A percentile compares a stretch with the other conserved stretches of the same genome.
Conservation (phyloP, 1,284 basidiomycete genomes). For the Ceraceosorus bombacis region DNA sequence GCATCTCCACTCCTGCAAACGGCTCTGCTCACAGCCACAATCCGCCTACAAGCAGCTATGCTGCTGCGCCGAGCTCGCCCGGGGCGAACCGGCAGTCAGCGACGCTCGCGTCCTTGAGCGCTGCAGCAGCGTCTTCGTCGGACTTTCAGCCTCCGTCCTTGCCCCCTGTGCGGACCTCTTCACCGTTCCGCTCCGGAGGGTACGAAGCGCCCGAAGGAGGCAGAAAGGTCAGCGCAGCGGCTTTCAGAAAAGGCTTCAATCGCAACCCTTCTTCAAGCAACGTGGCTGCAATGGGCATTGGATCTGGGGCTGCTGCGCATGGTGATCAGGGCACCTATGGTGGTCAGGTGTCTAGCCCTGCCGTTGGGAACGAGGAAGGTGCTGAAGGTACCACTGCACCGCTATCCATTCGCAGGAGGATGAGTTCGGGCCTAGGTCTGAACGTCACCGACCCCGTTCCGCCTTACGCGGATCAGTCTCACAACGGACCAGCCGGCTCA, state of each 20-base stretch:
- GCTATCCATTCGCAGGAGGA: constrained; percentile 8
- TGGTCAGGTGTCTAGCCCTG: background rate
- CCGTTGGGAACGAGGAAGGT: background rate
- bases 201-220: constrained; percentile 20
- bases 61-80: background rate
- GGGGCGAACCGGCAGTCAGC: background rate
- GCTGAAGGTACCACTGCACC: constrained; percentile 1
- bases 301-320: constrained; percentile 1
- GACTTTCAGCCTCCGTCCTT: background rate
- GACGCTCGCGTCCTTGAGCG: background rate
- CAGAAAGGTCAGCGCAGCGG: constrained; percentile 40
- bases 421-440: background rate
- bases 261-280: constrained; percentile 24
- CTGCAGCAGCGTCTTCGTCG: background rate
- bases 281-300: background rate
- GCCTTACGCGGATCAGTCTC: background rate
- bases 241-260: constrained; percentile 35
- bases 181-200: background rate
- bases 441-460: background rate
- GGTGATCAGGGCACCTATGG: background rate
- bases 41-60: constrained; percentile 8
- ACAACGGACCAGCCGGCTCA: too few species aligned
- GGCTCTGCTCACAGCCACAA: background rate
- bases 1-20: background rate
- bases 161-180: background rate